Base-by-base conservation (phyloP, 768 basidiomycete species). In the Suillus occidentalis region DNA sequence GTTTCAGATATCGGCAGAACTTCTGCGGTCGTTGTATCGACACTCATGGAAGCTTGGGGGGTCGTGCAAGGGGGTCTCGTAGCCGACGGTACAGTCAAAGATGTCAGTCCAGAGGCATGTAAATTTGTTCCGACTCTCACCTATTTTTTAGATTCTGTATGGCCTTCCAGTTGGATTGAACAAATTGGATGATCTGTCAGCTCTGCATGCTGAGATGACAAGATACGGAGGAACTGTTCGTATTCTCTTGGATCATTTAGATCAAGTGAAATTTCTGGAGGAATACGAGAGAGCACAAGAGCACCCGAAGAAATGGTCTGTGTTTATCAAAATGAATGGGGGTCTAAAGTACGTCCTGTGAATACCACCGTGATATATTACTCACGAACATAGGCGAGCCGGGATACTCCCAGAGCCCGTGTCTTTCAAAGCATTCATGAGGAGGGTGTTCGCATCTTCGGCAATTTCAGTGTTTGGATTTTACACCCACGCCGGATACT, bases 251-350 rank as follows among this genome's bases (percentile, higher is more conserved):
- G 94, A 95, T 75, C 86, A 92, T 72, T 84, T 88, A 10, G 86
- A 85, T 60, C 94, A 95, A 73, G 77, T 94, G 58, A 76, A 78
- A 58, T 84, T 84, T 58, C 72, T 95, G 43, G 88, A 91, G 66
- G 80, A 80, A 57, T 91, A 84, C 68, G 89, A 89, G 73, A 77
- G 71, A 31, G 68, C 70, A 49, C 79, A 79, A 65, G 72, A 70
- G 56, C 73, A 68, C 18, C 76, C 79, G 1, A 79, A 80, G 68
- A 78, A 72, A 52, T 95, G 94, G 93, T 89, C 88, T 16, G 84
- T 84, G 0, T 95, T 94, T 73, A 82, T 95, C 65, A 95, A 95
- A 67, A 78, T 94, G 42, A 90, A 95, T 68, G 87, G 87, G 8
- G 92, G 90, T 36, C 84, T 87, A 69, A 87, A 88, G 92, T 94